A percentile compares a stretch with the other conserved stretches of the same genome.
These are phyloP conservation scores for Apophysomyces elegans DNA, from an alignment of 371 early-diverging fungal species.

Conservation along the genomic window DNA sequence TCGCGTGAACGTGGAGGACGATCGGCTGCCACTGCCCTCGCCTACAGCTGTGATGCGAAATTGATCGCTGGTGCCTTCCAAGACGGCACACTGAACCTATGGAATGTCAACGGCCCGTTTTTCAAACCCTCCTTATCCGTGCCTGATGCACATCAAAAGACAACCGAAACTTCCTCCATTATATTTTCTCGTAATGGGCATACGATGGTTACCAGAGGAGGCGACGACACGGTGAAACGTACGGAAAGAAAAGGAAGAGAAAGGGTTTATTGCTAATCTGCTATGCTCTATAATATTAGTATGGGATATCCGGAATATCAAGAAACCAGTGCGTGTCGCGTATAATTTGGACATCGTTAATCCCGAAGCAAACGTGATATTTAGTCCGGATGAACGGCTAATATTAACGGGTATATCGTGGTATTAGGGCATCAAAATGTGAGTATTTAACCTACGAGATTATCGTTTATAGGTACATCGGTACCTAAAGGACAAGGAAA, in stretches of 20 bases:
- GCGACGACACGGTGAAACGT: conserved; percentile 88
- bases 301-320: conserved; percentile 88
- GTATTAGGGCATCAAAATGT: neutral
- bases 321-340: conserved; percentile 64
- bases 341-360: conserved; percentile 68
- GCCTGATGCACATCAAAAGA: conserved; percentile 71
- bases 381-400: conserved; percentile 83
- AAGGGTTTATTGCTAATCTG: neutral
- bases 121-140: conserved; percentile 56
- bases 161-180: conserved; percentile 72
- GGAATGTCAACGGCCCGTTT: conserved; percentile 60
- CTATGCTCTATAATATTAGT: conserved; percentile 40
- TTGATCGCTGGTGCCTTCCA: conserved; percentile 67
- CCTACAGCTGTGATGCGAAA: conserved; percentile 73
- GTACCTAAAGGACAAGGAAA: conserved; percentile 72
- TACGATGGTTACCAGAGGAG: conserved; percentile 76
- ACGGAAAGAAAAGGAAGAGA: conserved; percentile 15
- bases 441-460: neutral
- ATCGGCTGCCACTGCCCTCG: conserved; percentile 65
- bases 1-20: conserved; percentile 77
- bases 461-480: conserved; percentile 49
- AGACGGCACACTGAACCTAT: conserved; percentile 71
- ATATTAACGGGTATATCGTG: conserved; percentile 62
- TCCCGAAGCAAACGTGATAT: conserved; percentile 84
- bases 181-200: conserved; percentile 69